Percentiles rank a stretch among this genome's conserved stretches.
These are phyloP conservation scores for Annulohypoxylon maeteangense DNA, from an alignment of 495 filamentous ascomycete genomes.

Conservation along the genomic window DNA sequence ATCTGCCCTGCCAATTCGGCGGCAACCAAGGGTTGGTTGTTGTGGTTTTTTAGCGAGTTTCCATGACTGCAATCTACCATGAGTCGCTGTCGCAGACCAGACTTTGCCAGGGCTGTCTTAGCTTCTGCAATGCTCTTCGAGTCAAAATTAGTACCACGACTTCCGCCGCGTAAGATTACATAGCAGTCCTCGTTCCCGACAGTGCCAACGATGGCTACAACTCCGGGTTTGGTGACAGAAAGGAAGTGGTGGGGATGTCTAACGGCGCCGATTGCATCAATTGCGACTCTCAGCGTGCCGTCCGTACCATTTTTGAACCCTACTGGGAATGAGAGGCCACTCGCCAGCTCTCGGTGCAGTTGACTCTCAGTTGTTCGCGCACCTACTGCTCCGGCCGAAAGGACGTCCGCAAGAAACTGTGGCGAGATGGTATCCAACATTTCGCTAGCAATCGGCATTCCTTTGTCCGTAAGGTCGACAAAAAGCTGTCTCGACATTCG, in stretches of 20 bases:
- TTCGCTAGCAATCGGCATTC: constrained; percentile 98
- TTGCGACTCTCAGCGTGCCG: constrained; percentile 86
- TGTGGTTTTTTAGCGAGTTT: constrained; percentile 96
- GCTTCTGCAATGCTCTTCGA: constrained; percentile 80
- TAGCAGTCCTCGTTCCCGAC: constrained; percentile 98
- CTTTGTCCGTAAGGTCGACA: constrained; percentile 90
- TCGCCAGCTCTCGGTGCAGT: constrained; percentile 93
- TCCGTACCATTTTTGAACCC: constrained; percentile 99
- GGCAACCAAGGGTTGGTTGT: constrained; percentile 97
- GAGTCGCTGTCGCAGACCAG: constrained; percentile 75
- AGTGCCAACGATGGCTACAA: constrained; percentile 95
- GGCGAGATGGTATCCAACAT: constrained; percentile 99
- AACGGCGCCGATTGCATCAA: constrained; percentile 96
- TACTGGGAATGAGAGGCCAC: constrained; percentile 93
- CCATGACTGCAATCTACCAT: constrained; percentile 99
- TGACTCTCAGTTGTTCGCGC: constrained; percentile 96
- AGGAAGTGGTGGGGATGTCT: constrained; percentile 96
- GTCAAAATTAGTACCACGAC: constrained; percentile 94
- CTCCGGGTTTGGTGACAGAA: constrained; percentile 96
- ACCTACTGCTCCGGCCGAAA: constrained; percentile 92
- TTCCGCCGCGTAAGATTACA: constrained; percentile 95
- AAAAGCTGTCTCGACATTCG: constrained; percentile 89
- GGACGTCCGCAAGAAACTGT: constrained; percentile 94
- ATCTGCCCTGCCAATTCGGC: constrained; percentile 84
- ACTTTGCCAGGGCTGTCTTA: constrained; percentile 73